A percentile compares a stretch with the other conserved stretches of the same genome.
Evolutionary conservation across 805 yeast genomes (phyloP).

Genomic region (Candida ipomoeae): DNA sequence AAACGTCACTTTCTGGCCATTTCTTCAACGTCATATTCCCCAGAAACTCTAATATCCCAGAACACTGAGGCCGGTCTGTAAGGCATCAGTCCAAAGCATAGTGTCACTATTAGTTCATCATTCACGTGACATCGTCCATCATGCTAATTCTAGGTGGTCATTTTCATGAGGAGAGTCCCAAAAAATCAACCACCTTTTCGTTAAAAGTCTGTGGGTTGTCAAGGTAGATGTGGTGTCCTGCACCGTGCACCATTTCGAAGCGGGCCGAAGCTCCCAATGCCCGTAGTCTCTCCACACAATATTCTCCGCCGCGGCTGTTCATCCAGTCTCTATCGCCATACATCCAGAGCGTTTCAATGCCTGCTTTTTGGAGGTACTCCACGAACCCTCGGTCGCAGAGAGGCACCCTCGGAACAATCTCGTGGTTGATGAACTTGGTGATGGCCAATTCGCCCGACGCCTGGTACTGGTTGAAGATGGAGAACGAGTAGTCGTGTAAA

Average conservation of each 20-base stretch:
- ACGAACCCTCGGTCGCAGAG: constrained; percentile 38
- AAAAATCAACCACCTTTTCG: constrained; percentile 20
- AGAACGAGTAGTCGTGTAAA: constrained; percentile 38
- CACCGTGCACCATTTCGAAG: constrained; percentile 26
- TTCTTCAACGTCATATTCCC: too few species aligned
- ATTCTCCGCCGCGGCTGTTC: constrained; percentile 37
- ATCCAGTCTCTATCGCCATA: constrained; percentile 45
- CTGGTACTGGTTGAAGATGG: constrained; percentile 41
- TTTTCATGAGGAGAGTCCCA: constrained; percentile 7
- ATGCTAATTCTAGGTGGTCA: not conserved
- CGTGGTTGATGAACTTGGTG: constrained; percentile 37
- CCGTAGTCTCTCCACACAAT: constrained; percentile 25
- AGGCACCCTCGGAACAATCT: constrained; percentile 36
- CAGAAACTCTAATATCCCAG: too few species aligned
- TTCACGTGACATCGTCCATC: not conserved
- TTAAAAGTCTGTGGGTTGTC: constrained; percentile 37
- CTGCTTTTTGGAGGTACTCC: constrained; percentile 22
- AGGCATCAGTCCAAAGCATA: too few species aligned
- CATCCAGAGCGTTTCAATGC: constrained; percentile 30
- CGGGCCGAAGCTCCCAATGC: constrained; percentile 15
- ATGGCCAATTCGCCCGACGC: constrained; percentile 44
- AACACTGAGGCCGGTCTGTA: too few species aligned
- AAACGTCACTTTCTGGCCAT: too few species aligned
- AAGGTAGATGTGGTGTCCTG: constrained; percentile 42
- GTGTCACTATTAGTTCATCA: not conserved